These are phyloP conservation scores for Heterobasidion irregulare DNA, from an alignment of 1,284 basidiomycete species.

Conservation along the genomic window DNA sequence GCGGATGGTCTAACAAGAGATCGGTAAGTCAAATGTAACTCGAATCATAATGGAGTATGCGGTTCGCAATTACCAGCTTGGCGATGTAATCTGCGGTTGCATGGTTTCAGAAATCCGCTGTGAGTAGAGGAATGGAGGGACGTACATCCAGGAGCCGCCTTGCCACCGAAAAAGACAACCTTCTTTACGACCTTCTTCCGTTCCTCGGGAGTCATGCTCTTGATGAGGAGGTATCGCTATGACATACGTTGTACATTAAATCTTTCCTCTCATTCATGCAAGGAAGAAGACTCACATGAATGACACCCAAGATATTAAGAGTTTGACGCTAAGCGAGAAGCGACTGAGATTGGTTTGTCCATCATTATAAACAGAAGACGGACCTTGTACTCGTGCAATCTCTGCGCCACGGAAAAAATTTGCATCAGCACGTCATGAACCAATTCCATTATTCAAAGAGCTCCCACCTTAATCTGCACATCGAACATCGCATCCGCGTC, in stretches of 20 bases:
- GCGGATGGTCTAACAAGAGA: slow-evolving; percentile 61
- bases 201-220: slow-evolving; percentile 68
- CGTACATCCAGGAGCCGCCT: slow-evolving; percentile 77
- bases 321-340: slow-evolving; percentile 56
- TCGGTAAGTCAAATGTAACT: slow-evolving; percentile 6
- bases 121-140: slow-evolving; percentile 7
- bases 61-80: slow-evolving; percentile 45
- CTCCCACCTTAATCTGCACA: slow-evolving; percentile 79
- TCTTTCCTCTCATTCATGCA: neutral
- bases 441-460: neutral
- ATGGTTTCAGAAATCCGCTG: neutral
- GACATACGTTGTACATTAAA: slow-evolving; percentile 4
- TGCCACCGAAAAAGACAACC: slow-evolving; percentile 87
- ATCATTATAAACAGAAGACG: slow-evolving; percentile 2
- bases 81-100: slow-evolving; percentile 58
- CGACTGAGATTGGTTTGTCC: neutral
- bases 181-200: slow-evolving; percentile 75
- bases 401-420: slow-evolving; percentile 25
- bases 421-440: slow-evolving; percentile 2
- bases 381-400: slow-evolving; percentile 85
- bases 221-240: slow-evolving; percentile 76
- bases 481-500: slow-evolving; percentile 84
- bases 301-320: slow-evolving; percentile 78
- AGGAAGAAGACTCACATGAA: slow-evolving; percentile 52
- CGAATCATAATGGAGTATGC: neutral